phyloP scores from a whole-genome alignment of 768 basidiomycete species.

The Gloeostereum incarnatum region DNA sequence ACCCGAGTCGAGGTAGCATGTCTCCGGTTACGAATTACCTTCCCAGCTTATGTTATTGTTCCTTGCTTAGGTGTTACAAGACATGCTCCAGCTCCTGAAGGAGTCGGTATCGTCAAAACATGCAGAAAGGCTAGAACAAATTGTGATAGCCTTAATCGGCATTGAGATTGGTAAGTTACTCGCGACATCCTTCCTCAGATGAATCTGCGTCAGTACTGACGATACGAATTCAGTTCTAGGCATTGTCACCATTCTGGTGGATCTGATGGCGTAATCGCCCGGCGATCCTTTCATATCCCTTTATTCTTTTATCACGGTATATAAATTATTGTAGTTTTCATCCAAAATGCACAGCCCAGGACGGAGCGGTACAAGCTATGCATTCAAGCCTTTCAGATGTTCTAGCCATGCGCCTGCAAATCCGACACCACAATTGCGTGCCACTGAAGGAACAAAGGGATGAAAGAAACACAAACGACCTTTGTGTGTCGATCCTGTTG shows the following conservation, averaged over 20 bases:
- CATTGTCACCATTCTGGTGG: constrained; percentile 85
- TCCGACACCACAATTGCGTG: too few relatives aligned
- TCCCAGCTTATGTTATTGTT: too few relatives aligned
- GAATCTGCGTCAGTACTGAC: constrained; percentile 2
- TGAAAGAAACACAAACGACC: too few relatives aligned
- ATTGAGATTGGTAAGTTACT: constrained; percentile 67
- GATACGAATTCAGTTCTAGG: constrained; percentile 53
- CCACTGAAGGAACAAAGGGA: too few relatives aligned
- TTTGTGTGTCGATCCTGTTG: too few relatives aligned
- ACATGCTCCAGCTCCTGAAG: constrained; percentile 92
- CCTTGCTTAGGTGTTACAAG: constrained; percentile 71
- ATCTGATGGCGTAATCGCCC: constrained; percentile 45
- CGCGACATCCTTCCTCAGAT: constrained; percentile 1
- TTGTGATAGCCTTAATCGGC: constrained; percentile 84
- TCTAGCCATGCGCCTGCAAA: too few relatives aligned
- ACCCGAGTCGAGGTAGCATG: constrained; percentile 75
- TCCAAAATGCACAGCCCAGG: too few relatives aligned
- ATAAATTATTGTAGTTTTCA: too few relatives aligned
- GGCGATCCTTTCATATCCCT: neutral
- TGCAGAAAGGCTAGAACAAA: constrained; percentile 85
- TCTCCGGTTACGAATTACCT: too few relatives aligned
- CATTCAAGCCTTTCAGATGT: too few relatives aligned
- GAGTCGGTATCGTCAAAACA: constrained; percentile 90
- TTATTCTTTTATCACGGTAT: neutral
- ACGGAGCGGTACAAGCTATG: too few relatives aligned